Conservation (phyloP, 345 rosid species). For the Gossypium thurberi region DNA sequence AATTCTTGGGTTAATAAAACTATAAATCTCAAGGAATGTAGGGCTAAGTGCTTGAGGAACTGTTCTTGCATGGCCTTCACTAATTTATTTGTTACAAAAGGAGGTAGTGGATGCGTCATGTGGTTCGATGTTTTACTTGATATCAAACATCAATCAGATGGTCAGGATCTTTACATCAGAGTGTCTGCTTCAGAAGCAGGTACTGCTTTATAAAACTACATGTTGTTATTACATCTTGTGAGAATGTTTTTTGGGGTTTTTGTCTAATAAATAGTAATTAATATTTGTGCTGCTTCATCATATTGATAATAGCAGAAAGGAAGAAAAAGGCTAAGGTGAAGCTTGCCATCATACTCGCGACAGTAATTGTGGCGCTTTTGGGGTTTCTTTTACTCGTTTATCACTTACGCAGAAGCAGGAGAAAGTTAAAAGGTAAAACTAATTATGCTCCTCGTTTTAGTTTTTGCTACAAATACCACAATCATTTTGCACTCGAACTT, state of each 20-base stretch:
- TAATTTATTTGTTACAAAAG: not conserved
- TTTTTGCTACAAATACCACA: too few relatives aligned
- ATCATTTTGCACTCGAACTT: too few relatives aligned
- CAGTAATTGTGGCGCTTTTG: not conserved
- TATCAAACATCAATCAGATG: constrained; percentile 5
- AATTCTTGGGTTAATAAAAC: constrained; percentile 19
- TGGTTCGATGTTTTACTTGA: constrained; percentile 19
- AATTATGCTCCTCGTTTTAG: not conserved
- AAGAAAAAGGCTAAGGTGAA: not conserved
- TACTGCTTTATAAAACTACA: not conserved
- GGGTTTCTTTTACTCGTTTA: not conserved
- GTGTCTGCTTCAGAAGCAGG: constrained; percentile 36
- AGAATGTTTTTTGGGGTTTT: not conserved
- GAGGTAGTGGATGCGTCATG: constrained; percentile 12
- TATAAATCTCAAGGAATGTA: constrained; percentile 9
- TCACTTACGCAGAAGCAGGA: not conserved
- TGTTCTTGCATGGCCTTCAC: constrained; percentile 18
- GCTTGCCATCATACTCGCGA: not conserved
- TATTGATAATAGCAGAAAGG: not conserved
- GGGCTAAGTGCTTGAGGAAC: not conserved
- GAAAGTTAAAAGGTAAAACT: constrained; percentile 10
- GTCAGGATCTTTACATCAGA: constrained; percentile 44
- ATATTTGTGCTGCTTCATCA: not conserved
- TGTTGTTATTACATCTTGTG: constrained; percentile 4
- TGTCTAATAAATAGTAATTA: not conserved